Conservation (phyloP, 768 basidiomycete genomes). For the Cyclocybe cylindracea region DNA sequence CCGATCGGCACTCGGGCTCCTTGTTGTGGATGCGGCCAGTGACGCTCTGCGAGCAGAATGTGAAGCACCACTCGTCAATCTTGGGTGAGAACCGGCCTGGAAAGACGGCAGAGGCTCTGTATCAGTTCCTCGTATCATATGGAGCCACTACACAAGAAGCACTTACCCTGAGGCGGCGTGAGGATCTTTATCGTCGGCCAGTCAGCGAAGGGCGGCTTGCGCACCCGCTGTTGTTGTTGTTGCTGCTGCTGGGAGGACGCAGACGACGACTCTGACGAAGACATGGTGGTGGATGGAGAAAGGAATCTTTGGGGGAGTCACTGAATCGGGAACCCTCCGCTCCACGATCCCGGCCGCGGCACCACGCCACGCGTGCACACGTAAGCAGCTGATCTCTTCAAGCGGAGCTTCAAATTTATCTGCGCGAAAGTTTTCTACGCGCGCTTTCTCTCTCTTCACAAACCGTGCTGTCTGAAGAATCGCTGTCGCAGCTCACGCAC, state of each 20-base stretch:
- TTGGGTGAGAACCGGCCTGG: conserved; percentile 58
- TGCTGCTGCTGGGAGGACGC: conserved; percentile 22
- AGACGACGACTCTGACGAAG: conserved; percentile 29
- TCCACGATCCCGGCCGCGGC: conserved; percentile 1
- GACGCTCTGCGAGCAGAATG: conserved; percentile 60
- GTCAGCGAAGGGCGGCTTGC: conserved; percentile 42
- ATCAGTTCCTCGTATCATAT: conserved; percentile 4
- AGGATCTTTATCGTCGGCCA: conserved; percentile 58
- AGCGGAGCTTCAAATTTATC: conserved; percentile 20
- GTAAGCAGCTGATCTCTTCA: conserved; percentile 8
- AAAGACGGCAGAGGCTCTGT: not conserved
- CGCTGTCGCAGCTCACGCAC: conserved; percentile 85
- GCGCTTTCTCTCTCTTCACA: conserved; percentile 12
- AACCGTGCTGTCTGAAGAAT: conserved; percentile 69
- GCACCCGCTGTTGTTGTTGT: conserved; percentile 30
- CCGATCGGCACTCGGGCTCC: conserved; percentile 55
- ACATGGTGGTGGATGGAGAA: conserved; percentile 23
- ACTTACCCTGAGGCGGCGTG: conserved; percentile 49
- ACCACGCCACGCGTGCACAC: conserved; percentile 11
- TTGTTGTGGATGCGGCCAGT: conserved; percentile 50
- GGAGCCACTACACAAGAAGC: not conserved
- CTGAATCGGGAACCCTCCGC: conserved; percentile 7
- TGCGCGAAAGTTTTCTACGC: conserved; percentile 24
- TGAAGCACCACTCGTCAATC: conserved; percentile 66
- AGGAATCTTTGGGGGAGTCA: conserved; percentile 10